phyloP scores from a whole-genome alignment of 768 basidiomycete species.

The Nevesoporus exiguus region DNA sequence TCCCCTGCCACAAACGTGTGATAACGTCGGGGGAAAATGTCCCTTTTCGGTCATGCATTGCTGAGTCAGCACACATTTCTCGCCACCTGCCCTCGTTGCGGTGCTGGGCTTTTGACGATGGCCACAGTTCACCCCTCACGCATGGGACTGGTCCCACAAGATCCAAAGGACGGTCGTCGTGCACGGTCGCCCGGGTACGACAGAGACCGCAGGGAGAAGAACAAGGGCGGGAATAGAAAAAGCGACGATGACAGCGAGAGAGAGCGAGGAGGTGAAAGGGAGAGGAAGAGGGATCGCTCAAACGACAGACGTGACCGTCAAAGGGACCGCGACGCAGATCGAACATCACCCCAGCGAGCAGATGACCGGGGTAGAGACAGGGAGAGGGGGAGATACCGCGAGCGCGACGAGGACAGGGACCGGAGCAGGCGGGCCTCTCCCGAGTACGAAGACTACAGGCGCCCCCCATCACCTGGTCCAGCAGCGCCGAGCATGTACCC shows the following conservation, averaged over 20 bases:
- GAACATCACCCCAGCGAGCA: constrained; percentile 6
- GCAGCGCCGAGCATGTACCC: constrained; percentile 56
- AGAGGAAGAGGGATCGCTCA: background rate
- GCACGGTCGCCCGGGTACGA: constrained; percentile 33
- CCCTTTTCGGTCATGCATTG: background rate
- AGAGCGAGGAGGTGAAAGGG: background rate
- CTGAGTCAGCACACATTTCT: constrained; percentile 17
- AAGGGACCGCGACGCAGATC: background rate
- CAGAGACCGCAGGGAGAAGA: constrained; percentile 31
- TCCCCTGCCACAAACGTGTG: background rate
- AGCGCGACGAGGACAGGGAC: constrained; percentile 22
- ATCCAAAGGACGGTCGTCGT: constrained; percentile 24
- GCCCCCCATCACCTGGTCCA: constrained; percentile 39
- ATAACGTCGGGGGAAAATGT: background rate
- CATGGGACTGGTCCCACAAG: constrained; percentile 59
- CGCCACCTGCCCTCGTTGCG: background rate
- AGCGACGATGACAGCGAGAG: constrained; percentile 16
- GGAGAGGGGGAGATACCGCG: constrained; percentile 23
- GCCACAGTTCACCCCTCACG: constrained; percentile 74
- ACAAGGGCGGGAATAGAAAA: constrained; percentile 23
- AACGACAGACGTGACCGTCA: constrained; percentile 5
- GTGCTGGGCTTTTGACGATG: constrained; percentile 37
- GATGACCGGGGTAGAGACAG: constrained; percentile 13
- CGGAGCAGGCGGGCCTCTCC: constrained; percentile 45
- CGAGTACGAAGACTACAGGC: constrained; percentile 56